A percentile compares a stretch with the other conserved stretches of the same genome.
These are phyloP conservation scores for Blastobotrys apis DNA, from an alignment of 1,139 yeast species.

Conservation along the genomic window DNA sequence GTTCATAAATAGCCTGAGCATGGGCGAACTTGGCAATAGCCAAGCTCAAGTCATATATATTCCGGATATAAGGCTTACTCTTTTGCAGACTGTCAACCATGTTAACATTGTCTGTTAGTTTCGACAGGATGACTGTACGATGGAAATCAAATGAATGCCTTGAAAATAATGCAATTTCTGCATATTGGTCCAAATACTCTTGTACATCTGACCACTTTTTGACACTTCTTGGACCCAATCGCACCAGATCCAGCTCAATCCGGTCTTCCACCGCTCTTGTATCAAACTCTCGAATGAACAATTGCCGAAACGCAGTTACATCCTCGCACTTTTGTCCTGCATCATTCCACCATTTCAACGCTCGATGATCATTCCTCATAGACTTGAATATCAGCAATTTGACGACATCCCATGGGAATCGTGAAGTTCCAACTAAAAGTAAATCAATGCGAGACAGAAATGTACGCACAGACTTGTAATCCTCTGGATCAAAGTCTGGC, in stretches of 20 bases:
- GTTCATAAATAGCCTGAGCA: too few species aligned
- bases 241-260: constrained; percentile 10
- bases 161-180: constrained; percentile 12
- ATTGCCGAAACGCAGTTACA: not conserved
- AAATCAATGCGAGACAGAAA: constrained; percentile 12
- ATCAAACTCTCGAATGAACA: constrained; percentile 10
- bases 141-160: constrained; percentile 11
- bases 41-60: constrained; percentile 9
- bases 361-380: constrained; percentile 1
- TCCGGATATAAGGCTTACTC: constrained; percentile 1
- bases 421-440: constrained; percentile 7
- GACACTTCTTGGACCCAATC: constrained; percentile 5
- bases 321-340: constrained; percentile 1
- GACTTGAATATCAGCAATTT: constrained; percentile 10
- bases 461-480: constrained; percentile 12
- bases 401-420: constrained; percentile 11
- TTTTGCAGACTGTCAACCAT: constrained; percentile 2
- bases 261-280: constrained; percentile 9
- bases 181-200: constrained; percentile 11
- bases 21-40: not conserved
- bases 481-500: constrained; percentile 13
- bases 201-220: not conserved
- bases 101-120: constrained; percentile 1
- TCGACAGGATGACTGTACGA: constrained; percentile 11
- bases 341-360: constrained; percentile 10